phyloP scores from a whole-genome alignment of 768 basidiomycete genomes.

The Psilocybe azurescens region DNA sequence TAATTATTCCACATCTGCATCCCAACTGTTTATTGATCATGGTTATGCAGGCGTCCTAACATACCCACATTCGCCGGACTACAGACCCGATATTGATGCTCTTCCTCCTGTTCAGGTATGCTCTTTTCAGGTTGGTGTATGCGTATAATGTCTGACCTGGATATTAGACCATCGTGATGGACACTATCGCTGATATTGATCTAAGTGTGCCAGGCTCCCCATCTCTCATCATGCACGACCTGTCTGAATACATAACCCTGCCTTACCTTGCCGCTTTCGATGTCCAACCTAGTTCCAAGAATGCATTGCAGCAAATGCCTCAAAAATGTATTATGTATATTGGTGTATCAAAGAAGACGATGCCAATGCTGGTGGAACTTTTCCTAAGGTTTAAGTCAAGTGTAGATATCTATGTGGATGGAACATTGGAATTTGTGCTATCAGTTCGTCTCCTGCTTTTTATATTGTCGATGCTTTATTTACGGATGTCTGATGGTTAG shows the following conservation, averaged over 20 bases:
- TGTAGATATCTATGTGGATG: slow-evolving; percentile 73
- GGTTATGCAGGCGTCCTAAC: slow-evolving; percentile 65
- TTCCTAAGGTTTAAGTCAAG: slow-evolving; percentile 70
- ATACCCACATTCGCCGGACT: slow-evolving; percentile 84
- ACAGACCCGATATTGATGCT: slow-evolving; percentile 84
- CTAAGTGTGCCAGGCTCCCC: slow-evolving; percentile 65
- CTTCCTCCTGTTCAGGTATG: slow-evolving; percentile 80
- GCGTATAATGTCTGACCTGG: background rate
- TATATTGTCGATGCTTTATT: background rate
- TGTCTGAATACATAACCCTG: slow-evolving; percentile 86
- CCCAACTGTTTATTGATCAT: slow-evolving; percentile 1
- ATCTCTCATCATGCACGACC: slow-evolving; percentile 80
- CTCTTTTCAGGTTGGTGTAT: background rate
- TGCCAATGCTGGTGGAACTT: slow-evolving; percentile 82
- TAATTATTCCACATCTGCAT: slow-evolving; percentile 22
- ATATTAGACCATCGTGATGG: slow-evolving; percentile 71
- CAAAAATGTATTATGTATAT: slow-evolving; percentile 86
- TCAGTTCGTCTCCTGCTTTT: slow-evolving; percentile 52
- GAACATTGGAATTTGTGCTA: slow-evolving; percentile 83
- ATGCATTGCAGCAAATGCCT: slow-evolving; percentile 45
- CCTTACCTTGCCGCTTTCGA: slow-evolving; percentile 86
- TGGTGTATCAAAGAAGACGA: slow-evolving; percentile 84
- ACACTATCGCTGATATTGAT: slow-evolving; percentile 71
- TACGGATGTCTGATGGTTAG: slow-evolving; percentile 37
- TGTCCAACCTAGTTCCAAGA: slow-evolving; percentile 45